phyloP scores from a whole-genome alignment of 192 early-diverging fungal genomes.

The Umbelopsis isabellina region DNA sequence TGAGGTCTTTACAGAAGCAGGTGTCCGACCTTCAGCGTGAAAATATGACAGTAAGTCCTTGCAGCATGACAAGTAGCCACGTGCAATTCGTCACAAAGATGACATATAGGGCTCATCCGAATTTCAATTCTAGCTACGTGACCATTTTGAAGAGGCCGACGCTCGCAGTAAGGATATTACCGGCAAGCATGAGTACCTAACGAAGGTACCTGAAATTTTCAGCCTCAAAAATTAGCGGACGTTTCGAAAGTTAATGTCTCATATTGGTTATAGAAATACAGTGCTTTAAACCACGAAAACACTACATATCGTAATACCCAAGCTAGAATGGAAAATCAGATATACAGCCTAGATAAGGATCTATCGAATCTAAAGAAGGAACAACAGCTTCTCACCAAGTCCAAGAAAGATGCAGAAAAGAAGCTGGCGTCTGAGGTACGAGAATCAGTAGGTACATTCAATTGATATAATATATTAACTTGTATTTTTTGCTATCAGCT shows the following conservation, averaged over 20 bases:
- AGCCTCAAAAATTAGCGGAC: background rate
- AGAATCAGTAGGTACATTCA: constrained; percentile 2
- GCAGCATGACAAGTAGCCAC: background rate
- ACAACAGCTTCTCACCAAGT: constrained; percentile 35
- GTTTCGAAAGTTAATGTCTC: background rate
- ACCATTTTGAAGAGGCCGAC: constrained; percentile 27
- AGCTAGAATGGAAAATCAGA: constrained; percentile 51
- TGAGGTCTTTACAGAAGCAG: constrained; percentile 29
- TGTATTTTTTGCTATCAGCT: constrained; percentile 20
- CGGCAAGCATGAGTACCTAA: constrained; percentile 34
- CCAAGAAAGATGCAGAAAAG: constrained; percentile 49
- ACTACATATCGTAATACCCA: constrained; percentile 34
- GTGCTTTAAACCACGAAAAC: constrained; percentile 36
- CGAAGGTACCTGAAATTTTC: constrained; percentile 28
- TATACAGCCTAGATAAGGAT: constrained; percentile 52
- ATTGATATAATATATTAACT: background rate
- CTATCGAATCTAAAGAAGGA: constrained; percentile 44
- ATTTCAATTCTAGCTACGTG: constrained; percentile 25
- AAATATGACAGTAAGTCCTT: constrained; percentile 26
- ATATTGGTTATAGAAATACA: constrained; percentile 28
- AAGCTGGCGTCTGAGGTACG: constrained; percentile 38
- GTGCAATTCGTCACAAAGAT: background rate
- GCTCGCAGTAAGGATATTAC: constrained; percentile 21
- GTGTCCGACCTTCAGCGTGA: constrained; percentile 28
- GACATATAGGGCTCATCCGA: constrained; percentile 11